Base-by-base conservation (phyloP, 495 filamentous ascomycete genomes). In the Bathelium albidoporum region DNA sequence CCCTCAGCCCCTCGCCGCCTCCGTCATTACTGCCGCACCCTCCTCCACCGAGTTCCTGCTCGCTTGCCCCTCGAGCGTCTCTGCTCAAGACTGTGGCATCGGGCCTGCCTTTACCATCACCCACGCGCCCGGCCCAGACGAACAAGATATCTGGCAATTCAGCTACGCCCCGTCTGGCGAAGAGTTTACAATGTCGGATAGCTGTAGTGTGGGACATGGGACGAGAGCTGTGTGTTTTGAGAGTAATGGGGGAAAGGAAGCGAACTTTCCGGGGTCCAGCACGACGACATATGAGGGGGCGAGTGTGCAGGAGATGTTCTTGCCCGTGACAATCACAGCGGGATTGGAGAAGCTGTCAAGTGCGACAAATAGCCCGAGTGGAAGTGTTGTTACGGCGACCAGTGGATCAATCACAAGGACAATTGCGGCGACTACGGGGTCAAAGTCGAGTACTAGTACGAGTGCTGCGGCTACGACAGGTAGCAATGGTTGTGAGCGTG, bases 31-130 rank as follows among this genome's bases (percentile, higher is more conserved):
- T 16, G 75, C 77, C 69, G 68, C 67, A 36, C 65, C 75, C 28
- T 68, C 73, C 32, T 74, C 74, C 2, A 79, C 78, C 0, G 76
- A 75, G 1, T 80, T 76, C 62, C 69, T 65, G 59, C 63, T 81
- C 64, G 68, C 66, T 24, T 82, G 79, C 65, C 73, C 76, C 0
- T 49, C 71, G 1, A 74, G 73, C n/a, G 72, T 72, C 0, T 64
- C 70, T 32, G 7, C 66, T 58, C 26, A 34, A 10, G 69, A 74
- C 9, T 79, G 77, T 59, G 76, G 74, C 14, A 69, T 75, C 65
- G 73, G 68, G 0, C 68, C 67, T 0, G 75, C 74, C 29, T 11
- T 77, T 22, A 72, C 66, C 16, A 22, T 77, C 2, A 69, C n/a
- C 44, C n/a, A 49, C 44, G n/a, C n/a, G 12, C 44, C 44, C 44